Conservation (phyloP, 1,284 basidiomycete species). For the Wallemia ichthyophaga region DNA sequence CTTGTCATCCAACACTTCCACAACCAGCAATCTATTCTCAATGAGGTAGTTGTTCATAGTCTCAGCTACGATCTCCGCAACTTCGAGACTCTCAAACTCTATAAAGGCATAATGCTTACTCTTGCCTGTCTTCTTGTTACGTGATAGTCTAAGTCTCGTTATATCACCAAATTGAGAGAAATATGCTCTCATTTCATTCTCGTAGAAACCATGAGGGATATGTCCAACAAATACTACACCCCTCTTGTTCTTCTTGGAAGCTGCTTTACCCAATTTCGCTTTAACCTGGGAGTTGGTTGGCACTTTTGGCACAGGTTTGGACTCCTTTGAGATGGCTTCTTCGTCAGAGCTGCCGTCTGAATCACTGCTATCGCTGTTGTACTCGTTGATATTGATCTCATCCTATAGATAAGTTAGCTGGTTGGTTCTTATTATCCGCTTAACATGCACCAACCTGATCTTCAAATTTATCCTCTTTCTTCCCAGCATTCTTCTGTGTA, state of each 20-base stretch:
- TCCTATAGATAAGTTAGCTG: background rate
- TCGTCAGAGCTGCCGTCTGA: background rate
- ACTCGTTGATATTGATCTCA: background rate
- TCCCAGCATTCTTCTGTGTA: background rate
- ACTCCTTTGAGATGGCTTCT: background rate
- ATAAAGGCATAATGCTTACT: constrained; percentile 94
- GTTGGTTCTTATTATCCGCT: background rate
- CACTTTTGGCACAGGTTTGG: background rate
- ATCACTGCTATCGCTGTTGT: background rate
- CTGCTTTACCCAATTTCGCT: background rate
- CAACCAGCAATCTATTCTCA: constrained; percentile 25
- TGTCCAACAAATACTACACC: constrained; percentile 77
- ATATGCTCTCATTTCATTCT: constrained; percentile 71
- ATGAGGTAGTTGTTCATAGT: constrained; percentile 94
- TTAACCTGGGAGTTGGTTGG: background rate
- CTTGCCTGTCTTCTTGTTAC: constrained; percentile 84
- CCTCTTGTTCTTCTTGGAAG: constrained; percentile 28
- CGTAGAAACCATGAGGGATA: constrained; percentile 89
- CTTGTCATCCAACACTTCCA: constrained; percentile 69
- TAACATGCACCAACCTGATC: background rate
- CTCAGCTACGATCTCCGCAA: constrained; percentile 82
- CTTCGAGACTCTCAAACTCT: constrained; percentile 65
- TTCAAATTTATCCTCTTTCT: background rate
- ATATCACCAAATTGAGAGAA: constrained; percentile 86
- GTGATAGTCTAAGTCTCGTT: constrained; percentile 56